phyloP scores from a whole-genome alignment of 2,329 filamentous ascomycete species.

The Ophiostoma piceae region DNA sequence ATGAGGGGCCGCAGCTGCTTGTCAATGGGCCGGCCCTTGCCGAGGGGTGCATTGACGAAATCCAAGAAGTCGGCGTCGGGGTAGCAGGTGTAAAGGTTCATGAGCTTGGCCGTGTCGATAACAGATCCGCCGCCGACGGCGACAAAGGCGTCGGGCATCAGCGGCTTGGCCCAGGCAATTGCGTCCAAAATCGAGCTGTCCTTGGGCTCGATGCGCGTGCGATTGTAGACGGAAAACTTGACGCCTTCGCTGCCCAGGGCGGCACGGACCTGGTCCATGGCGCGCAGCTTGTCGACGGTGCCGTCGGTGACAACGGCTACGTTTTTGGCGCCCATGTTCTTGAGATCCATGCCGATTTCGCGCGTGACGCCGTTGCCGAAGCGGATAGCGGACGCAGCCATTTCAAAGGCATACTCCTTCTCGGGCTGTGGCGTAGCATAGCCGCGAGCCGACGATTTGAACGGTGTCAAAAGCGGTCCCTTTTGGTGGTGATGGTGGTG shows the following conservation, averaged over 20 bases:
- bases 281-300: constrained; percentile 74
- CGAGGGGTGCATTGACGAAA: constrained; percentile 93
- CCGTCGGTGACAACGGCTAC: constrained; percentile 90
- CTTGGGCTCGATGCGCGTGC: constrained; percentile 84
- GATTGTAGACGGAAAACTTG: constrained; percentile 73
- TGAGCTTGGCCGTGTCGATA: constrained; percentile 96
- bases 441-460: constrained; percentile 40
- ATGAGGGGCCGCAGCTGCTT: constrained; percentile 68
- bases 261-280: constrained; percentile 84
- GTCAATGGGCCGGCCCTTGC: constrained; percentile 72
- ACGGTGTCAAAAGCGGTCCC: constrained; percentile 49
- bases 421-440: constrained; percentile 74
- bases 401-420: constrained; percentile 98
- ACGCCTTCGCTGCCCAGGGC: constrained; percentile 73
- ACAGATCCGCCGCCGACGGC: constrained; percentile 91
- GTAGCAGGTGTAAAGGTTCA: constrained; percentile 92
- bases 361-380: constrained; percentile 91
- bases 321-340: constrained; percentile 78
- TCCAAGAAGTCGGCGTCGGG: constrained; percentile 92
- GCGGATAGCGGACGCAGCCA: constrained; percentile 91
- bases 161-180: constrained; percentile 77
- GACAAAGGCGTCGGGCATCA: constrained; percentile 78
- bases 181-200: constrained; percentile 87
- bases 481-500: constrained; percentile 65
- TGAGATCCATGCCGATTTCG: constrained; percentile 97